Evolutionary conservation across 2,329 filamentous ascomycete genomes (phyloP).

Genomic region (Cyphellophora europaea): DNA sequence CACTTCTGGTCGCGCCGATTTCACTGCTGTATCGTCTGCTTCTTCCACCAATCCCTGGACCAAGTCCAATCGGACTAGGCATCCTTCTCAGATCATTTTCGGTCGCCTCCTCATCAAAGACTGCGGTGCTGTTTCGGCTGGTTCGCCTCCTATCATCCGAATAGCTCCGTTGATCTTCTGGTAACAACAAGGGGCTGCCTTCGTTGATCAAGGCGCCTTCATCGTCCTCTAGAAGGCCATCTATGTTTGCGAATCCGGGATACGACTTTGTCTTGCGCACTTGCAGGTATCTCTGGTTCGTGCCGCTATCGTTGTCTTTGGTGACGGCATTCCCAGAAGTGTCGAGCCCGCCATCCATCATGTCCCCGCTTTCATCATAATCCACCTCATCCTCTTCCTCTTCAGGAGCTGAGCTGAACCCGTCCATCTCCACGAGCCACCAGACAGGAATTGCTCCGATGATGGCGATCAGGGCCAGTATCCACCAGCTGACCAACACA

Average conservation of each 20-base stretch:
- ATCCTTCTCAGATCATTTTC: conserved; percentile 10
- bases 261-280: neutral
- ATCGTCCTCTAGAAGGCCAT: neutral
- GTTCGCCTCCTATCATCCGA: conserved; percentile 7
- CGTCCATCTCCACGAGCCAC: conserved; percentile 65
- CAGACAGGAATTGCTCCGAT: conserved; percentile 64
- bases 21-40: conserved; percentile 20
- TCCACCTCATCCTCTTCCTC: conserved; percentile 7
- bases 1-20: conserved; percentile 19
- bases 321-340: neutral
- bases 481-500: conserved; percentile 72
- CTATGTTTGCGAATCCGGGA: neutral
- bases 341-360: neutral
- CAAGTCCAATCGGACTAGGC: conserved; percentile 20
- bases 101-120: neutral
- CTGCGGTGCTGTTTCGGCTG: conserved; percentile 2
- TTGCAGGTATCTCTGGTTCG: neutral
- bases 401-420: conserved; percentile 36
- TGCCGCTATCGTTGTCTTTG: neutral
- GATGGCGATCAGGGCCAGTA: conserved; percentile 54
- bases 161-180: conserved; percentile 2
- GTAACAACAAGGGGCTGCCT: conserved; percentile 1
- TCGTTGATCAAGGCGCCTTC: no score
- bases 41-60: conserved; percentile 13
- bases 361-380: conserved; percentile 2